These are phyloP conservation scores for Neonectria hederae DNA, from an alignment of 2,329 filamentous ascomycete genomes.

Conservation along the genomic window DNA sequence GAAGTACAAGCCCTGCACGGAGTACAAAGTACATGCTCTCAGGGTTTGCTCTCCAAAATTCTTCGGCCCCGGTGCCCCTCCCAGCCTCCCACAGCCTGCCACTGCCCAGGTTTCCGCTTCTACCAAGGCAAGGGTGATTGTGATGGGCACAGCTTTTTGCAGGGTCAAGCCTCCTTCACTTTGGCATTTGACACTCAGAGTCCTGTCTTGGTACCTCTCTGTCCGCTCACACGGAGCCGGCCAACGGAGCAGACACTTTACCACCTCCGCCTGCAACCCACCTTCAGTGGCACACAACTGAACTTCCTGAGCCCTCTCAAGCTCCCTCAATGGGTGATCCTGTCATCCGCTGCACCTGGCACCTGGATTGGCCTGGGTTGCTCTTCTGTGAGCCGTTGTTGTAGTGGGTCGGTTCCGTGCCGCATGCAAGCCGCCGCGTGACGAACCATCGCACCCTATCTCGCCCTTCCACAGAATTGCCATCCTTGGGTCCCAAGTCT, in stretches of 20 bases:
- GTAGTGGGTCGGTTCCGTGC: conserved; percentile 39
- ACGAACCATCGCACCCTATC: conserved; percentile 37
- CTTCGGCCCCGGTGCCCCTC: not conserved
- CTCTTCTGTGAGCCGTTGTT: conserved; percentile 35
- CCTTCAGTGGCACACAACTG: conserved; percentile 20
- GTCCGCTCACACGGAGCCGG: conserved; percentile 22
- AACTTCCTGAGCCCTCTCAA: conserved; percentile 19
- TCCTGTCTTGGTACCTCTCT: conserved; percentile 2
- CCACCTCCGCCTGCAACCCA: conserved; percentile 18
- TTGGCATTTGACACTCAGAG: conserved; percentile 22
- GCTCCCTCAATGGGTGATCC: conserved; percentile 30
- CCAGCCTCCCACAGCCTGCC: conserved; percentile 9
- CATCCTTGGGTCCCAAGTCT: conserved; percentile 20
- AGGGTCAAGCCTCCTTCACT: conserved; percentile 30
- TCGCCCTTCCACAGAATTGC: conserved; percentile 25
- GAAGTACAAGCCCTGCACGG: not conserved
- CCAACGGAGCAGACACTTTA: conserved; percentile 10
- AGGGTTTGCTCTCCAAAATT: conserved; percentile 4
- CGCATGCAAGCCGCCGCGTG: conserved; percentile 41
- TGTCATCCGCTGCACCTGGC: conserved; percentile 23
- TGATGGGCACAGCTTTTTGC: conserved; percentile 23
- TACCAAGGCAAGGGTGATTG: conserved; percentile 19
- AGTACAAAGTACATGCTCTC: conserved; percentile 7
- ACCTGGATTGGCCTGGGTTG: conserved; percentile 20
- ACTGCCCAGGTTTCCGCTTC: not conserved